Conservation (phyloP, 495 filamentous ascomycete genomes). For the Neurospora sp. region DNA sequence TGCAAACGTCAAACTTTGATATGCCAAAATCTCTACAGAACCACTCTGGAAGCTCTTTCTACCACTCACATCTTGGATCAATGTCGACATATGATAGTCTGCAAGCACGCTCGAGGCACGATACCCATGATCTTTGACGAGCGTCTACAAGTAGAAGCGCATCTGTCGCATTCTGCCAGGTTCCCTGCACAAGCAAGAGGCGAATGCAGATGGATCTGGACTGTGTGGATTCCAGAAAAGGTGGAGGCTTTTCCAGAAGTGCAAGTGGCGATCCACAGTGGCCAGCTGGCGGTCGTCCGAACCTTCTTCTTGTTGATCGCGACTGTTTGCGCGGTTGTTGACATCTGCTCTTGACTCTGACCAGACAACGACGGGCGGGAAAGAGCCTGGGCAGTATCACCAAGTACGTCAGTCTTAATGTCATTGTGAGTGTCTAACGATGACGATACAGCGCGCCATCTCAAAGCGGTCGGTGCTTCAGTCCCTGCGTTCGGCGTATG, state of each 20-base stretch:
- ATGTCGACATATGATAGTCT: background rate
- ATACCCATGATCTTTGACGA: background rate
- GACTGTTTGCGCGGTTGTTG: background rate
- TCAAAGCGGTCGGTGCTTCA: background rate
- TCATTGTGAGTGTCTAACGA: background rate
- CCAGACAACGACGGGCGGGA: background rate
- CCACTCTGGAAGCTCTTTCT: background rate
- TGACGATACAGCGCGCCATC: background rate
- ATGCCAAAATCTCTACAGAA: background rate
- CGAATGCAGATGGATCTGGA: background rate
- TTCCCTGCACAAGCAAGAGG: background rate
- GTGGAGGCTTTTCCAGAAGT: background rate
- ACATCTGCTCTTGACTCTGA: background rate
- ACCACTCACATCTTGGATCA: background rate
- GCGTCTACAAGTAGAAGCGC: background rate
- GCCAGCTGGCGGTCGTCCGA: background rate
- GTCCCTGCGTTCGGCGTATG: background rate
- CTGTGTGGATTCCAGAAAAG: background rate
- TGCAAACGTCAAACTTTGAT: background rate
- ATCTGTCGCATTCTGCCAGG: background rate
- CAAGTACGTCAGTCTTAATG: background rate
- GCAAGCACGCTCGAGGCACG: background rate
- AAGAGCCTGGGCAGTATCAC: background rate
- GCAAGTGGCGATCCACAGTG: background rate
- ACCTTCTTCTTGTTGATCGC: background rate